These are phyloP conservation scores for Xylaria sp. DNA, from an alignment of 2,329 filamentous ascomycete genomes.

Conservation along the genomic window DNA sequence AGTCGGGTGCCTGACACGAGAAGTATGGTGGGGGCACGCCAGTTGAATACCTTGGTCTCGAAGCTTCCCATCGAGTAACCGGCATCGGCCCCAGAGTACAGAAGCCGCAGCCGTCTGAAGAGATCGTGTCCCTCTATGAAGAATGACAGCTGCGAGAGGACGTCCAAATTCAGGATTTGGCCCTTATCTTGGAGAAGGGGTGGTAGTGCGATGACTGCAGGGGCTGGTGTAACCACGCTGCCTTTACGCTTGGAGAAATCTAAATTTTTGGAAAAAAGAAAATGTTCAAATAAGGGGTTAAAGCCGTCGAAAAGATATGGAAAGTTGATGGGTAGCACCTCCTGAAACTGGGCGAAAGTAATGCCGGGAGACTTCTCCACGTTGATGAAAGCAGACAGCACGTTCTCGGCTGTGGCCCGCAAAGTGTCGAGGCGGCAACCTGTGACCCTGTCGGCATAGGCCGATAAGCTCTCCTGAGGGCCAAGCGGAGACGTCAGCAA, in stretches of 20 bases:
- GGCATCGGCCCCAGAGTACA: conserved; percentile 76
- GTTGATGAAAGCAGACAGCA: conserved; percentile 73
- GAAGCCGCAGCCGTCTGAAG: conserved; percentile 71
- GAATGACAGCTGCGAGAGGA: conserved; percentile 76
- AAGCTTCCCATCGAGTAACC: conserved; percentile 83
- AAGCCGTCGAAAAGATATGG: conserved; percentile 76
- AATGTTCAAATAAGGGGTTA: conserved; percentile 76
- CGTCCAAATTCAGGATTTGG: conserved; percentile 72
- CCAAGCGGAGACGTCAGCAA: conserved; percentile 72
- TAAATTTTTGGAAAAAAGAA: conserved; percentile 77
- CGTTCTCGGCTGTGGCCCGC: conserved; percentile 68
- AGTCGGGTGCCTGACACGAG: conserved; percentile 74
- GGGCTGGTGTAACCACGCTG: conserved; percentile 37
- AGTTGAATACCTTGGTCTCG: conserved; percentile 79
- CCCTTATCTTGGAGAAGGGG: conserved; percentile 63
- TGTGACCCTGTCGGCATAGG: conserved; percentile 65
- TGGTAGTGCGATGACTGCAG: conserved; percentile 32
- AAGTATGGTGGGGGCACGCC: conserved; percentile 77
- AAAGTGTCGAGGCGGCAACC: conserved; percentile 68
- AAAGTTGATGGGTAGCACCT: conserved; percentile 66
- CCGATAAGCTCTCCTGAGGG: conserved; percentile 71
- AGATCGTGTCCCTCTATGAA: conserved; percentile 73
- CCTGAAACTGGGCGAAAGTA: conserved; percentile 69
- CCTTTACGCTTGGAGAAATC: conserved; percentile 68
- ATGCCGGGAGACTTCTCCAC: conserved; percentile 72